Percentiles rank a stretch among this genome's conserved stretches.
These are phyloP conservation scores for Trichoderma citrinoviride DNA, from an alignment of 2,329 filamentous ascomycete genomes.

Conservation along the genomic window DNA sequence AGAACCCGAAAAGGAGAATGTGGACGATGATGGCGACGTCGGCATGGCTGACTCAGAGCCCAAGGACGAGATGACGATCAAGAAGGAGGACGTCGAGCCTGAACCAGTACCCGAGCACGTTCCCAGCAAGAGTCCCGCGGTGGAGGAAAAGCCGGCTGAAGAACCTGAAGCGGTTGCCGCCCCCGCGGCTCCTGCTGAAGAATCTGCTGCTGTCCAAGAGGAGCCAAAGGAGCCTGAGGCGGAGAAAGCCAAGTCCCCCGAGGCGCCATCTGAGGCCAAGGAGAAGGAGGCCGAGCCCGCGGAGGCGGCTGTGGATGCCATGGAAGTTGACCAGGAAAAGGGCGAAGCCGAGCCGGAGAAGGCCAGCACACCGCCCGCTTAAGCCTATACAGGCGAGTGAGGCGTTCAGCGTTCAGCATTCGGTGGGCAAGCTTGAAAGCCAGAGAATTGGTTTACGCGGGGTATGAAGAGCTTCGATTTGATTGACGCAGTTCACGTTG, in stretches of 20 bases:
- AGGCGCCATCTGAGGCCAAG: slow-evolving; percentile 24
- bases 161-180: slow-evolving; percentile 24
- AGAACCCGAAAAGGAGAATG: slow-evolving; percentile 30
- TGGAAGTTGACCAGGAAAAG: slow-evolving; percentile 37
- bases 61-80: slow-evolving; percentile 36
- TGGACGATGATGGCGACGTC: slow-evolving; percentile 51
- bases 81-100: slow-evolving; percentile 41
- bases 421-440: neutral
- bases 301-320: slow-evolving; percentile 34
- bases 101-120: slow-evolving; percentile 34
- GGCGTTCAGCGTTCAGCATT: too few species aligned
- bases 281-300: slow-evolving; percentile 15
- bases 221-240: slow-evolving; percentile 23
- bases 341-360: slow-evolving; percentile 28
- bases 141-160: slow-evolving; percentile 27
- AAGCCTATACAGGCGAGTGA: neutral
- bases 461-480: neutral
- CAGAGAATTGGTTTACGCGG: neutral
- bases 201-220: neutral
- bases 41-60: slow-evolving; percentile 47
- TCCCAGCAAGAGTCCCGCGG: slow-evolving; percentile 27
- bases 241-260: slow-evolving; percentile 26
- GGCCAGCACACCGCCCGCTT: slow-evolving; percentile 18
- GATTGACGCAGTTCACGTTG: slow-evolving; percentile 6
- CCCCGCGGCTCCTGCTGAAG: neutral